Conservation (phyloP, 441 rosid species). For the Macaranga tanarius region DNA sequence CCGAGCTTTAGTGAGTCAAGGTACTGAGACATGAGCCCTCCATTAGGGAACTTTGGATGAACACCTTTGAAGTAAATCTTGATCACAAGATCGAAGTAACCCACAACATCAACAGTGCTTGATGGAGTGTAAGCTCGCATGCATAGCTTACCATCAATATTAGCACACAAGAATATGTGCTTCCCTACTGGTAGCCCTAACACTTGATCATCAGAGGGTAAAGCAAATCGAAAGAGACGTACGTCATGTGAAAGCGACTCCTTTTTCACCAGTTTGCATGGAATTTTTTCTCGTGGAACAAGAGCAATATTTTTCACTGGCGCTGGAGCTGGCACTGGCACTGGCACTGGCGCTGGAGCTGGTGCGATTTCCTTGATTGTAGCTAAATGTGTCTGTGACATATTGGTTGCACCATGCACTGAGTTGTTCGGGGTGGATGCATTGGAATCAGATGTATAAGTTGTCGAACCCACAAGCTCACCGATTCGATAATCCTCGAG, state of each 20-base stretch:
- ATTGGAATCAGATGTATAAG: conserved; percentile 55
- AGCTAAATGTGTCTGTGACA: conserved; percentile 31
- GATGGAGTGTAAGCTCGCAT: conserved; percentile 89
- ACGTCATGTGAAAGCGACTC: conserved; percentile 69
- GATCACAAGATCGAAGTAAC: conserved; percentile 74
- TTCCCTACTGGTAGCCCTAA: conserved; percentile 82
- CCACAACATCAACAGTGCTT: conserved; percentile 53
- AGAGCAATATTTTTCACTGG: conserved; percentile 44
- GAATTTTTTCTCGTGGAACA: conserved; percentile 70
- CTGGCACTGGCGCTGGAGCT: not conserved
- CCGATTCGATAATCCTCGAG: conserved; percentile 77
- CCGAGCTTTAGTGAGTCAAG: conserved; percentile 63
- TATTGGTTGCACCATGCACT: conserved; percentile 53
- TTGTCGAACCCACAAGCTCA: conserved; percentile 51
- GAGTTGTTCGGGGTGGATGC: conserved; percentile 66
- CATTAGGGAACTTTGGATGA: conserved; percentile 75
- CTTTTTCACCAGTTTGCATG: conserved; percentile 64
- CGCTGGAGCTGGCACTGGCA: too few relatives aligned
- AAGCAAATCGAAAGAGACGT: conserved; percentile 58
- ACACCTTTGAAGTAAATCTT: conserved; percentile 75
- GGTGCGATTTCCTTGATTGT: conserved; percentile 57
- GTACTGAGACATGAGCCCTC: conserved; percentile 79
- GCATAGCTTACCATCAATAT: conserved; percentile 61
- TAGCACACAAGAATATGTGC: conserved; percentile 73
- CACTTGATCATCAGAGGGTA: conserved; percentile 64